phyloP scores from a whole-genome alignment of 371 early-diverging fungal genomes.

The Mucor saturninus region DNA sequence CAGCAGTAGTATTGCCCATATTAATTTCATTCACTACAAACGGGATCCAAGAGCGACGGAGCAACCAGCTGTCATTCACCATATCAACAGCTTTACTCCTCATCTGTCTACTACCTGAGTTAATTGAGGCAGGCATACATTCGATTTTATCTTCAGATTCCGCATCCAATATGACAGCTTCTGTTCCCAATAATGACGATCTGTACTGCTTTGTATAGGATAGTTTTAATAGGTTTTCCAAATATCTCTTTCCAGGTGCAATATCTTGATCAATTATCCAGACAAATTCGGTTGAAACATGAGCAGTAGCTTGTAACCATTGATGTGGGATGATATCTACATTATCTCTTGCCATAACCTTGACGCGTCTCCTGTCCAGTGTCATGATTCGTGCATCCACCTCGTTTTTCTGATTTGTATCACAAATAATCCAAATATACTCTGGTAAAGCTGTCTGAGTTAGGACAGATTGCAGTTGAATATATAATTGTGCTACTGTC shows the following conservation, averaged over 20 bases:
- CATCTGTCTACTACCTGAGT: conserved; percentile 14
- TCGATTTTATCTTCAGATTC: conserved; percentile 11
- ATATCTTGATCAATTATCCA: conserved; percentile 55
- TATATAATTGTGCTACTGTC: conserved; percentile 32
- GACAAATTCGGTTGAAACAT: conserved; percentile 50
- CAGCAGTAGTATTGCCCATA: not conserved
- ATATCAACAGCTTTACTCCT: conserved; percentile 36
- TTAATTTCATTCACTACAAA: conserved; percentile 11
- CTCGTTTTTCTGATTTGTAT: conserved; percentile 18
- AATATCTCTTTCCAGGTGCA: conserved; percentile 50
- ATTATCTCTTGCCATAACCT: conserved; percentile 33
- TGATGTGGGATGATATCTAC: conserved; percentile 14
- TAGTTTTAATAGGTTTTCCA: conserved; percentile 51
- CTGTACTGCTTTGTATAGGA: conserved; percentile 50
- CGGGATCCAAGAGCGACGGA: conserved; percentile 45
- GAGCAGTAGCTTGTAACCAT: conserved; percentile 46
- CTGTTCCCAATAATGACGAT: conserved; percentile 53
- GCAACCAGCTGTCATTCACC: conserved; percentile 42
- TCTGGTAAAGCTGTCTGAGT: conserved; percentile 57
- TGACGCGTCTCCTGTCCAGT: conserved; percentile 33
- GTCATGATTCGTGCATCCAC: conserved; percentile 34
- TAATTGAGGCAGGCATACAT: conserved; percentile 25
- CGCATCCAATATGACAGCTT: conserved; percentile 28
- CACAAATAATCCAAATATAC: conserved; percentile 55
- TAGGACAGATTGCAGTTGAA: conserved; percentile 54